These are phyloP conservation scores for Capsicum pubescens DNA, from an alignment of 257 asterid species.

Conservation along the genomic window DNA sequence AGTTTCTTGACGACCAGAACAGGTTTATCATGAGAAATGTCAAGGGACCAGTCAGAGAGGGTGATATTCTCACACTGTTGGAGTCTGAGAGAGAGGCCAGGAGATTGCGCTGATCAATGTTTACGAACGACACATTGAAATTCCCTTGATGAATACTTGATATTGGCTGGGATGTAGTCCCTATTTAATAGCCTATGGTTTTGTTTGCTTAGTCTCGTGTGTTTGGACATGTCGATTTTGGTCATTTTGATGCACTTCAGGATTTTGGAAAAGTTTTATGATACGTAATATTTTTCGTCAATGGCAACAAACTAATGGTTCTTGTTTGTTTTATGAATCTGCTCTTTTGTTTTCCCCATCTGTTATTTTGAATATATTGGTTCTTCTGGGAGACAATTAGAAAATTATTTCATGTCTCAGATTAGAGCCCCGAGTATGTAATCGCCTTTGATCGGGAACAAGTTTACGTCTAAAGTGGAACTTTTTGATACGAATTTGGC, in stretches of 20 bases:
- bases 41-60: constrained; percentile 52
- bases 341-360: not conserved
- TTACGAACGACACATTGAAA: not conserved
- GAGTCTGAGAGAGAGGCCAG: constrained; percentile 52
- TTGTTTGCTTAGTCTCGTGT: not conserved
- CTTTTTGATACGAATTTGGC: too few species aligned
- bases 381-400: not conserved
- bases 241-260: not conserved
- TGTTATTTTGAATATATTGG: not conserved
- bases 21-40: constrained; percentile 48
- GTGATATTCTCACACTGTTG: constrained; percentile 46
- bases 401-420: too few species aligned
- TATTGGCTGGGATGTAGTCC: not conserved
- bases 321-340: not conserved
- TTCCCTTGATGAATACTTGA: not conserved
- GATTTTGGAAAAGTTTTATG: not conserved
- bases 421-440: too few species aligned
- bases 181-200: not conserved
- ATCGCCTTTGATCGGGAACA: too few species aligned
- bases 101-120: constrained; percentile 40
- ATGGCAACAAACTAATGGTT: not conserved
- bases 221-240: not conserved
- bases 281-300: not conserved
- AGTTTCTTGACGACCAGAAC: constrained; percentile 46
- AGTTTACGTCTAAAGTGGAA: too few species aligned